A percentile compares a stretch with the other conserved stretches of the same genome.
Evolutionary conservation across 805 yeast species (phyloP).

Genomic region (Ogataea glucozyma): DNA sequence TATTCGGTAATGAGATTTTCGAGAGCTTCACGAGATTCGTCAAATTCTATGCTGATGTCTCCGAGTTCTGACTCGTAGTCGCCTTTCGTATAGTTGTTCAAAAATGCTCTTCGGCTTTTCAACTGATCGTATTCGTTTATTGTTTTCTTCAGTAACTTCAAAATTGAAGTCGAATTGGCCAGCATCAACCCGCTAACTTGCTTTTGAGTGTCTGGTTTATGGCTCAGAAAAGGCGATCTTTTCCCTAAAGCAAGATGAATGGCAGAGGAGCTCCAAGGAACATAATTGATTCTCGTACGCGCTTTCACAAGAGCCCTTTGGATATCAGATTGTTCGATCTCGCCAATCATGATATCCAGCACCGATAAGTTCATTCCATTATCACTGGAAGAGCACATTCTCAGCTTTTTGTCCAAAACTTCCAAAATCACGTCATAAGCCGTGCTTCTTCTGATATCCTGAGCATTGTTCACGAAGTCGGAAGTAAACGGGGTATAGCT

Average conservation of each 20-base stretch:
- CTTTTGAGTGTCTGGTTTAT: constrained; percentile 37
- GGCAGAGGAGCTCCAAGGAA: constrained; percentile 83
- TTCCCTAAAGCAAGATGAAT: constrained; percentile 77
- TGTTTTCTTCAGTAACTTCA: constrained; percentile 63
- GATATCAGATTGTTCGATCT: constrained; percentile 67
- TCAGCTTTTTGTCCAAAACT: constrained; percentile 71
- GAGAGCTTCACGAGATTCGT: constrained; percentile 50
- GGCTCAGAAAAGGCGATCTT: constrained; percentile 58
- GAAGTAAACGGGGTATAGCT: constrained; percentile 77
- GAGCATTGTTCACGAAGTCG: constrained; percentile 57
- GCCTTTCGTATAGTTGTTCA: constrained; percentile 66
- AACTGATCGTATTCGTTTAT: constrained; percentile 78
- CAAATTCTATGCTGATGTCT: constrained; percentile 47
- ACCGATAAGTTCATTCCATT: constrained; percentile 60
- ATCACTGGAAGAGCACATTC: constrained; percentile 57
- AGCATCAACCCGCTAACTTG: constrained; percentile 78
- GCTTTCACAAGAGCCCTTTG: constrained; percentile 66
- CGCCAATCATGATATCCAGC: constrained; percentile 69
- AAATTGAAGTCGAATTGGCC: constrained; percentile 77
- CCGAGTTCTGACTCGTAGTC: constrained; percentile 46
- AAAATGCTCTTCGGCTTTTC: constrained; percentile 77
- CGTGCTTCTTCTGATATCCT: constrained; percentile 64
- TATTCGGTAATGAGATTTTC: constrained; percentile 49
- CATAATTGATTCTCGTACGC: constrained; percentile 68
- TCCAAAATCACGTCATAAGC: constrained; percentile 87